Evolutionary conservation across 2,329 filamentous ascomycete genomes (phyloP).

Genomic region (Talaromyces atroroseus): DNA sequence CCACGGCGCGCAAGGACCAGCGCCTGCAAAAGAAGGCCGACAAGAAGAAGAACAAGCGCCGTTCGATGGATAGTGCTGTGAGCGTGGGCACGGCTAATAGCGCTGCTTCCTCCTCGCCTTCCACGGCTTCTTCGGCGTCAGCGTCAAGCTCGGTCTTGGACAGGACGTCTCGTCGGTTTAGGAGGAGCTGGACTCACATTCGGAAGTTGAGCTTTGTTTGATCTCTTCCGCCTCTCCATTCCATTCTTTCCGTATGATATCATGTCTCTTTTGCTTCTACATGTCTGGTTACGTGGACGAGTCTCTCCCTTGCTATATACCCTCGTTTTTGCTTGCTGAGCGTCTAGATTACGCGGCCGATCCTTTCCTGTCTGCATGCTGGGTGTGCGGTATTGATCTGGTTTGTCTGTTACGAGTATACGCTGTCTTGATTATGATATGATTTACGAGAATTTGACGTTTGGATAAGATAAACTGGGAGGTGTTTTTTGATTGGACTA

Average conservation of each 20-base stretch:
- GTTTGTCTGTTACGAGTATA: not conserved
- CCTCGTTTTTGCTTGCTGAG: not conserved
- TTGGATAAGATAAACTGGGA: not conserved
- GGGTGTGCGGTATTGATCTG: not conserved
- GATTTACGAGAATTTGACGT: not conserved
- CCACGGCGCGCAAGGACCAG: conserved; percentile 25
- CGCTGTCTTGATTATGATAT: no score
- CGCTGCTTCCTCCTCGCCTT: not conserved
- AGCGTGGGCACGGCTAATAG: conserved; percentile 2
- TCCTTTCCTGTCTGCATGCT: not conserved
- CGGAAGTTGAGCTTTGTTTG: conserved; percentile 9
- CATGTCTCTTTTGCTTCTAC: not conserved
- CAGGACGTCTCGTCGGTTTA: not conserved
- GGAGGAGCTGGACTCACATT: conserved; percentile 8
- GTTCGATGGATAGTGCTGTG: conserved; percentile 1
- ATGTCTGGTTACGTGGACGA: not conserved
- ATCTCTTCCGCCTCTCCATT: not conserved
- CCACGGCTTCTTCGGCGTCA: not conserved
- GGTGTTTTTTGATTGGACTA: not conserved
- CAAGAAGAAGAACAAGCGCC: conserved; percentile 16
- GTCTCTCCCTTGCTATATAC: not conserved
- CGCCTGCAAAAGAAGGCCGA: conserved; percentile 12
- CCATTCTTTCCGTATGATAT: not conserved
- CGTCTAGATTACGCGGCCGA: not conserved
- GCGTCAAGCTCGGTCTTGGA: not conserved